Base-by-base conservation (phyloP, 2,329 filamentous ascomycete genomes). In the Alternaria rosae region DNA sequence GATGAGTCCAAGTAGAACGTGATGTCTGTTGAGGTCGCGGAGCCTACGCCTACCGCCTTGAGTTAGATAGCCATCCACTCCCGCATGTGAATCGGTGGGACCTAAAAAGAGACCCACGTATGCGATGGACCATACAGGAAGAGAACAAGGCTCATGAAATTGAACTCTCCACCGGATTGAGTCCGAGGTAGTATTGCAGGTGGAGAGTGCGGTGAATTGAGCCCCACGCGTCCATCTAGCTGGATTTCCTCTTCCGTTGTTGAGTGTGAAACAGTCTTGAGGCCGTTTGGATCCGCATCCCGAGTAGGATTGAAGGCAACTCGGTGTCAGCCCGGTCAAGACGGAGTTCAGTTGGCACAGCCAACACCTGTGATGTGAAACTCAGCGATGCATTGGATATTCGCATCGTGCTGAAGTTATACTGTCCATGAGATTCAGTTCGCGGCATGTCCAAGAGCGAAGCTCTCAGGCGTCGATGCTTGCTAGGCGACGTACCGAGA, bases 1-100 rank as follows among this genome's bases (percentile, higher is more conserved):
- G 62, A 63, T 69, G 62, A 66, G 68, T 70, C 60, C 61, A 54
- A 47, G 44, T 56, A 54, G 30, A 61, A 44, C 54, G 53, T 30
- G 47, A 53, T 50, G 35, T 52, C 51, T 55, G 43, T 51, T 54
- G 58, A 45, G 23, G 21, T 28, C 30, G 38, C 43, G 17, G 38
- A 45, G 43, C 41, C 43, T 32, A 59, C 51, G 54, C 55, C 26
- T 53, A 32, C 30, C 32, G 47, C 42, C 47, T 42, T 47, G 20
- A 32, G 42, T 57, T 56, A 42, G 26, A 48, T 44, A 42, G 21
- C 32, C 28, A 45, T 21, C n/a, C 23, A 30, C 23, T 38, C 51
- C 52, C 42, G 32, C 35, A 28, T 23, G 43, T n/a, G 48, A 47
- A 54, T 57, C 17, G 25, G 35, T 15, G 48, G 41, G 48, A 48